Percentiles rank a stretch among this genome's conserved stretches.
Conservation (phyloP, 2,329 filamentous ascomycete species). For the Helicocarpus griseus region DNA sequence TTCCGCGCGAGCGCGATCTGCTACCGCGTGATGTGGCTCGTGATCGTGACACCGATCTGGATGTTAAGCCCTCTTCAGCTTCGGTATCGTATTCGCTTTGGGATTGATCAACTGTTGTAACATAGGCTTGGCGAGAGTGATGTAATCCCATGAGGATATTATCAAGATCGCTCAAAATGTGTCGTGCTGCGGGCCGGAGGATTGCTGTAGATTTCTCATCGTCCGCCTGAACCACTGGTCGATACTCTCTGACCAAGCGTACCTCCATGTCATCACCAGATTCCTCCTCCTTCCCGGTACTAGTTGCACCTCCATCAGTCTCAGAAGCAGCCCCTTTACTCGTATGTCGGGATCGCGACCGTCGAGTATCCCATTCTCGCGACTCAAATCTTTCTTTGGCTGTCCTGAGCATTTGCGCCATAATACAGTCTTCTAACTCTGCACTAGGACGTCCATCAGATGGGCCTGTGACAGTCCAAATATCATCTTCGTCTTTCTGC, state of each 20-base stretch:
- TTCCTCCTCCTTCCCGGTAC: conserved; percentile 13
- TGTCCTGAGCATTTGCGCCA: conserved; percentile 53
- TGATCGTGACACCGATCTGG: conserved; percentile 9
- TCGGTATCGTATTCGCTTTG: conserved; percentile 23
- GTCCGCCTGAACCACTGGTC: conserved; percentile 55
- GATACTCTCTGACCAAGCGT: conserved; percentile 10
- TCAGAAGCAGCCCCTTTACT: conserved; percentile 12
- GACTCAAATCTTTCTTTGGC: conserved; percentile 56
- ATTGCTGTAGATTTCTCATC: conserved; percentile 58
- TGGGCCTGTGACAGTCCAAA: conserved; percentile 42
- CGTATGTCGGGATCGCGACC: not conserved
- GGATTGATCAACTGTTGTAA: conserved; percentile 17
- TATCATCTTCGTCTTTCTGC: conserved; percentile 41
- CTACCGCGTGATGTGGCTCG: conserved; percentile 2
- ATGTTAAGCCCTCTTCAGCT: conserved; percentile 20
- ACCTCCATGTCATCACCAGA: conserved; percentile 15
- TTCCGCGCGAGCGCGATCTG: conserved; percentile 18
- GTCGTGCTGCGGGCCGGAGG: conserved; percentile 58
- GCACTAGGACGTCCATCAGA: conserved; percentile 44
- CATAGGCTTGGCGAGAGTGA: conserved; percentile 49
- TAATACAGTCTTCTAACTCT: conserved; percentile 59
- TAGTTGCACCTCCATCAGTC: conserved; percentile 7
- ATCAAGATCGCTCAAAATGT: conserved; percentile 62
- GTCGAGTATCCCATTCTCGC: conserved; percentile 25
- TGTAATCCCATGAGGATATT: conserved; percentile 60